These are phyloP conservation scores for Aquilaria malaccensis DNA, from an alignment of 345 rosid genomes.

Conservation along the genomic window DNA sequence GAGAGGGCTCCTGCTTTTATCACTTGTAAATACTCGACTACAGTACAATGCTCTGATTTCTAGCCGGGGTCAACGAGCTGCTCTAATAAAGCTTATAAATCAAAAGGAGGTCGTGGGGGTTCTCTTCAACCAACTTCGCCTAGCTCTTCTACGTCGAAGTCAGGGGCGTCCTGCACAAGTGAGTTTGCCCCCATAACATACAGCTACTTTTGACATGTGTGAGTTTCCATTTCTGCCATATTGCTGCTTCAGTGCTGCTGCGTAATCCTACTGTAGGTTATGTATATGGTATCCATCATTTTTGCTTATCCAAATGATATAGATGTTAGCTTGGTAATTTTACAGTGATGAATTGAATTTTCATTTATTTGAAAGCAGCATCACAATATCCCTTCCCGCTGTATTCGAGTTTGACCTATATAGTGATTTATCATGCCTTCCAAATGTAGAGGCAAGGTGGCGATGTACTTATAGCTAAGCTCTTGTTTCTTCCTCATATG, in stretches of 20 bases:
- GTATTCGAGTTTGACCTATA: neutral
- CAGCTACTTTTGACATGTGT: slow-evolving; percentile 8
- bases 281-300: too few relatives aligned
- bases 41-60: slow-evolving; percentile 80
- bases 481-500: slow-evolving; percentile 7
- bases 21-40: slow-evolving; percentile 15
- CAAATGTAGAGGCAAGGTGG: neutral
- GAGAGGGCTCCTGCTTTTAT: slow-evolving; percentile 2
- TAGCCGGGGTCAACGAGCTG: slow-evolving; percentile 57
- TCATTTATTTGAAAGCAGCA: too few relatives aligned
- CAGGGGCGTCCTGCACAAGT: slow-evolving; percentile 91
- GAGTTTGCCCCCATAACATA: slow-evolving; percentile 17
- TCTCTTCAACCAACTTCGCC: slow-evolving; percentile 91
- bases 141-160: slow-evolving; percentile 74
- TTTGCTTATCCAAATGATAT: too few relatives aligned
- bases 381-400: too few relatives aligned
- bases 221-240: slow-evolving; percentile 3
- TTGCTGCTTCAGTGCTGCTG: neutral
- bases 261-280: neutral
- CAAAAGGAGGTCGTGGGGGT: slow-evolving; percentile 87
- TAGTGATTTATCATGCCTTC: slow-evolving; percentile 1
- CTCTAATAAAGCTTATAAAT: slow-evolving; percentile 73
- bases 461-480: neutral
- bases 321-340: too few relatives aligned
- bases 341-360: too few relatives aligned